phyloP scores from a whole-genome alignment of 306 rosid genomes.

The Mimosa bimucronata region DNA sequence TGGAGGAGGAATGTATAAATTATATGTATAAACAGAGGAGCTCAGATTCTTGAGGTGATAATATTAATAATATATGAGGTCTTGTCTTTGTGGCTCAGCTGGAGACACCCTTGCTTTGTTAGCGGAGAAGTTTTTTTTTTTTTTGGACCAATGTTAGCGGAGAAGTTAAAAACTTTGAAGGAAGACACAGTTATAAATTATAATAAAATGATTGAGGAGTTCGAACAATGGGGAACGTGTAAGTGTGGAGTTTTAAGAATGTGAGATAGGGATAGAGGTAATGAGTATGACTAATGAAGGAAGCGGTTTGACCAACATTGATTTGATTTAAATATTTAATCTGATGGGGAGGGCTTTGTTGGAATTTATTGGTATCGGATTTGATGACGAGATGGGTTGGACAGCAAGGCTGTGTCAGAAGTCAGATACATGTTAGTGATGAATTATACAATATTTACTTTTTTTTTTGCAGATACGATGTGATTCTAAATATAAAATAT shows the following conservation, averaged over 20 bases:
- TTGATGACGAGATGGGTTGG: neutral
- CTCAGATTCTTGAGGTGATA: neutral
- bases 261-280: neutral
- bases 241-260: neutral
- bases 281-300: neutral
- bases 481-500: too few species aligned
- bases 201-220: neutral
- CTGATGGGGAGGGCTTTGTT: neutral
- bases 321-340: neutral
- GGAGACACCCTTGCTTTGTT: neutral
- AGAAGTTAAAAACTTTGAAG: neutral
- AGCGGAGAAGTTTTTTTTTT: neutral
- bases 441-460: neutral
- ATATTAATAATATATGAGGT: neutral
- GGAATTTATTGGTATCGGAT: slow-evolving; percentile 2
- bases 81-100: neutral
- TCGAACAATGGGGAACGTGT: neutral
- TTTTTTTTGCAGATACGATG: too few species aligned
- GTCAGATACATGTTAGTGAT: neutral
- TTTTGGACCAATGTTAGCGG: too few species aligned
- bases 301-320: neutral
- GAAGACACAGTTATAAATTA: too few species aligned
- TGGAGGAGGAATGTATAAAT: neutral
- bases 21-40: neutral
- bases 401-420: neutral